Evolutionary conservation across 495 filamentous ascomycete species (phyloP).

Genomic region (Trichodelitschia bisporula): DNA sequence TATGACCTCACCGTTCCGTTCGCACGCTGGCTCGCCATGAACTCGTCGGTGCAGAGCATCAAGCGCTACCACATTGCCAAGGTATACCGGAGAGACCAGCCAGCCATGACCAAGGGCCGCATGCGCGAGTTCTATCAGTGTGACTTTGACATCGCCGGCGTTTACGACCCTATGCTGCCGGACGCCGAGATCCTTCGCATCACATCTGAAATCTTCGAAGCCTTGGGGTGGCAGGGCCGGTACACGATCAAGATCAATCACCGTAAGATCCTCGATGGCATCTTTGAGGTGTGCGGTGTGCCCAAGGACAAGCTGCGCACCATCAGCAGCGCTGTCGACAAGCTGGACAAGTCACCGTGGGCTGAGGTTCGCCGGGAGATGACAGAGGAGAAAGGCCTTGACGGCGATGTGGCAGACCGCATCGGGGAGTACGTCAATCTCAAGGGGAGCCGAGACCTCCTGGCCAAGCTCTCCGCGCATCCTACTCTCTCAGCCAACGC

Average conservation of each 20-base stretch:
- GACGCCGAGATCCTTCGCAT: constrained; percentile 85
- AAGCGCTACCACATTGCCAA: constrained; percentile 81
- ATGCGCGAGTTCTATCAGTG: constrained; percentile 98
- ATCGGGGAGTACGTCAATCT: constrained; percentile 60
- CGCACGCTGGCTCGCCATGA: constrained; percentile 73
- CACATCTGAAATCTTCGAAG: constrained; percentile 63
- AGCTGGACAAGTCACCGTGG: constrained; percentile 80
- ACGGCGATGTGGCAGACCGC: constrained; percentile 46
- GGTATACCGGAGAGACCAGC: constrained; percentile 63
- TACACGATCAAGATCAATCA: constrained; percentile 90
- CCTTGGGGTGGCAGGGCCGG: constrained; percentile 43
- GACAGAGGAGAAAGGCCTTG: constrained; percentile 75
- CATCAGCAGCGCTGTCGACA: constrained; percentile 83
- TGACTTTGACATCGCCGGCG: constrained; percentile 87
- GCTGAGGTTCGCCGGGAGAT: constrained; percentile 77
- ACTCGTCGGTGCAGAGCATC: constrained; percentile 42
- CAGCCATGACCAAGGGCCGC: constrained; percentile 63
- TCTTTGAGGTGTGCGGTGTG: constrained; percentile 80
- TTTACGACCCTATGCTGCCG: constrained; percentile 80
- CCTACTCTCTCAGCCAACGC: constrained; percentile 38
- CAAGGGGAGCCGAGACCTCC: constrained; percentile 40
- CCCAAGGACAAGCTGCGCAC: constrained; percentile 62
- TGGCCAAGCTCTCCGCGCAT: constrained; percentile 37
- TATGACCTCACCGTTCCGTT: constrained; percentile 89
- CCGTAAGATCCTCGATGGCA: constrained; percentile 76